These are phyloP conservation scores for Alternaria sp. DNA, from an alignment of 2,329 filamentous ascomycete species.

Conservation along the genomic window DNA sequence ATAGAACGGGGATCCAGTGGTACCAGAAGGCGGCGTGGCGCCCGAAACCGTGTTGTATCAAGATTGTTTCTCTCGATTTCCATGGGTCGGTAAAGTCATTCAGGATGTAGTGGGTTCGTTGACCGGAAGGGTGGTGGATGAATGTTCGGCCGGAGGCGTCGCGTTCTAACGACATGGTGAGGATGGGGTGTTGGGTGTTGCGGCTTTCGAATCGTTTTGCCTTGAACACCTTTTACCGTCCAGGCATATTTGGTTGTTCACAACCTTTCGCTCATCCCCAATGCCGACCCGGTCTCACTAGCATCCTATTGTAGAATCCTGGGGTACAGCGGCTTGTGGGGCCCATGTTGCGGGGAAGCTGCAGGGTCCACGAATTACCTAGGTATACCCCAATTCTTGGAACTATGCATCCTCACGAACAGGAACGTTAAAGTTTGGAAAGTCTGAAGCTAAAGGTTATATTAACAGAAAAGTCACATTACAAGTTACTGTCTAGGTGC, in stretches of 20 bases:
- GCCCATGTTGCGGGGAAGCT: slow-evolving; percentile 8
- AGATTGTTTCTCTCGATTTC: slow-evolving; percentile 42
- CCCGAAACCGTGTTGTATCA: slow-evolving; percentile 49
- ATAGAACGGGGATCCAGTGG: slow-evolving; percentile 45
- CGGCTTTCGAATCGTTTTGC: neutral
- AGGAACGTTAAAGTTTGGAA: neutral
- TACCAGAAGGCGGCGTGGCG: slow-evolving; percentile 46
- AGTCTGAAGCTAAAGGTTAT: neutral
- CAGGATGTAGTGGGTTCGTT: slow-evolving; percentile 40
- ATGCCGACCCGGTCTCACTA: neutral
- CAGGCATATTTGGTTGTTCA: neutral
- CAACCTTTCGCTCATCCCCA: neutral
- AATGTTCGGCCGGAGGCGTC: slow-evolving; percentile 32
- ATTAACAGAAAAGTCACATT: accelerated
- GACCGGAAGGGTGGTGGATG: slow-evolving; percentile 37
- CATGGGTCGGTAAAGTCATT: slow-evolving; percentile 40
- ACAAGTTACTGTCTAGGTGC: neutral
- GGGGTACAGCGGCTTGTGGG: slow-evolving; percentile 6
- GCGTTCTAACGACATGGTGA: slow-evolving; percentile 27
- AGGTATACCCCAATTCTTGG: slow-evolving; percentile 1
- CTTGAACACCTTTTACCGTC: neutral
- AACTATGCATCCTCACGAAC: neutral
- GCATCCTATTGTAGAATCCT: neutral
- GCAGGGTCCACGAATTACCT: neutral
- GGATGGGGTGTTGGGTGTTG: neutral